Base-by-base conservation (phyloP, 2,329 filamentous ascomycete species). In the Aureobasidium namibiae region DNA sequence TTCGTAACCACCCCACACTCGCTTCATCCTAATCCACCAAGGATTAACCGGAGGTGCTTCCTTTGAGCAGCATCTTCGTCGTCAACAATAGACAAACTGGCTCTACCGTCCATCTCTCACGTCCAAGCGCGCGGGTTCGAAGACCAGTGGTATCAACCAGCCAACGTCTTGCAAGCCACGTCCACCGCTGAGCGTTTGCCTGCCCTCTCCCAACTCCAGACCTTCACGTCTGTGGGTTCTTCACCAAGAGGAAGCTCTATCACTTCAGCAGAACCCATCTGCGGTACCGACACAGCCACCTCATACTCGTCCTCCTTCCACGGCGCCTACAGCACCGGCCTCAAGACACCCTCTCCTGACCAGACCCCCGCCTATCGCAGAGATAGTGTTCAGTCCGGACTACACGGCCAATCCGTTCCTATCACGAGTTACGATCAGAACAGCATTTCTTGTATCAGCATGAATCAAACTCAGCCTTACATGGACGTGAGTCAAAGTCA, bases 81-180 rank as follows among this genome's bases (percentile, higher is more conserved):
- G 59, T 45, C 42, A 14, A 21, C 61, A 84, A 77, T 65, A 87
- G 89, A 84, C 87, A 94, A 92, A 81, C 90, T 95, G 90, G 90
- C 92, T 89, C 85, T 92, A 75, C 88, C 89, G 78, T 89, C 89
- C 78, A 88, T 91, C 72, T 88, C 88, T 72, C 86, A 89, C 80
- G 84, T 89, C 79, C 86, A 89, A 77, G 84, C 86, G 82, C 86
- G 88, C 84, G 87, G 86, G 79, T 81, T 82, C 72, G 81, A 82
- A 75, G 87, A 92, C 76, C 80, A 80, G 66, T 75, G 78, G 73
- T 90, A 84, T 76, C 88, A 36, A 36, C 42, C 56, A 58, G 9
- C 33, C 34, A 41, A 29, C 56, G 6, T 45, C 39, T 53, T 44
- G 18, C 56, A 86, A 76, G 86, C 85, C 75, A 78, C 81, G 71